Percentiles rank a stretch among this genome's conserved stretches.
Conservation (phyloP, 345 rosid species). For the Citrus maxima region DNA sequence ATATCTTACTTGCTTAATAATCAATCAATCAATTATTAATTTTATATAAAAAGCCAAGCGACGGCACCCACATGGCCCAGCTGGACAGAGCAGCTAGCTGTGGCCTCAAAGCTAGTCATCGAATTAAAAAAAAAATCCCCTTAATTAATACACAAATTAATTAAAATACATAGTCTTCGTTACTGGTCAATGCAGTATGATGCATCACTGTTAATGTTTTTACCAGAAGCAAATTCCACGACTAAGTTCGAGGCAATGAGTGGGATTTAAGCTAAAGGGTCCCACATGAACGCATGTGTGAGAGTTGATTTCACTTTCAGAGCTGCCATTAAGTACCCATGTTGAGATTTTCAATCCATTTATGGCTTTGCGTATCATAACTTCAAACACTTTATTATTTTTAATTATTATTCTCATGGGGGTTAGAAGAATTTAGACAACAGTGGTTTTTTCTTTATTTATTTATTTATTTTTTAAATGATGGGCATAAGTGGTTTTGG, state of each 20-base stretch:
- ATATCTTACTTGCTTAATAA: background rate
- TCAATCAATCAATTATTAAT: background rate
- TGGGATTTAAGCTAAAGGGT: constrained; percentile 50
- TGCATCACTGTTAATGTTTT: background rate
- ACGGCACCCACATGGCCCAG: constrained; percentile 38
- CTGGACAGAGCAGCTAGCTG: constrained; percentile 29
- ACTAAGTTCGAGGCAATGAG: constrained; percentile 43
- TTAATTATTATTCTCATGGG: constrained; percentile 10
- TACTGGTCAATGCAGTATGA: background rate
- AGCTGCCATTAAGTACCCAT: constrained; percentile 24
- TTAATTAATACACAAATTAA: background rate
- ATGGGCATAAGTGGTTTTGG: constrained; percentile 31
- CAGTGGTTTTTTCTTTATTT: constrained; percentile 11
- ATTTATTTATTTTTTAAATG: constrained; percentile 14
- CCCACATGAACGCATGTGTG: constrained; percentile 56
- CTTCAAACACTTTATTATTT: constrained; percentile 17
- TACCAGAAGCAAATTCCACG: background rate
- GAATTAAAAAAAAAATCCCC: background rate
- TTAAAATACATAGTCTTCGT: background rate
- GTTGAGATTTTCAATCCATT: constrained; percentile 32
- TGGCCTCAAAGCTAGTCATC: constrained; percentile 14
- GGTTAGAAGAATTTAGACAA: constrained; percentile 11
- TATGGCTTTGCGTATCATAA: constrained; percentile 19
- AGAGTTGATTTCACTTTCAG: constrained; percentile 26
- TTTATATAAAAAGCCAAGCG: constrained; percentile 1